Evolutionary conservation across 1,284 basidiomycete species (phyloP), one percentile per base, ranked within the genome.

Genomic region (Pterulicium gracile): DNA sequence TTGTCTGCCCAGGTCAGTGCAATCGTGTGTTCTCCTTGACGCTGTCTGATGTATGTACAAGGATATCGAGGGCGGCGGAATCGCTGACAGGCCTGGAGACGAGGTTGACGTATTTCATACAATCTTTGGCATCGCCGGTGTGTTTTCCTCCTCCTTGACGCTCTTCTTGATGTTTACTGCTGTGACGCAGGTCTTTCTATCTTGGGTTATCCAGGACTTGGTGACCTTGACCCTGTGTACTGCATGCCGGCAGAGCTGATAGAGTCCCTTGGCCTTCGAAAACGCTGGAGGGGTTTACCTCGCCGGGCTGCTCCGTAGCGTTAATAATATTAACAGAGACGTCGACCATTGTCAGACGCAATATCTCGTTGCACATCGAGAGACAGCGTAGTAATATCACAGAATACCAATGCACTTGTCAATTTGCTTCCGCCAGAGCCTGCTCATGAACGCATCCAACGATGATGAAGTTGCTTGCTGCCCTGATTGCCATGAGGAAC

Each of bases 21-120:
- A 43, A 42, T 13, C 14, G 42, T 24, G 35, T 14, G 47, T 19
- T 32, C 18, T 24, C 24, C 32, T 18, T 24, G 19, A 24, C 44
- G 45, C 49, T 22, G 32, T 39, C 3, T 42, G 10, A 43, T 40
- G 45, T 24, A 18, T 20, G 23, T 41, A 45, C 49, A 59, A 96
- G 84, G 96, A 98, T 60, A 68, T 77, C 0, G 95, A 98, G 49
- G 75, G 72, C 5, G 95, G 96, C 1, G 96, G 95, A 0, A 96
- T 98, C 24, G 87, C 94, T 0, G 96, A 98, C 63, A 68, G 95
- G 44, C 91, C 92, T 1, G 94, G 89, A 1, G 85, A 98, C 60
- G 86, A 93, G 72, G 81, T 83, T 1, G 95, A 98, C 57, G 94
- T 98, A 10, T 98, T 97, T 65, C 95, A 98, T 60, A 98, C 95